phyloP scores from a whole-genome alignment of 179 eudicot species.

The Silene coronaria region DNA sequence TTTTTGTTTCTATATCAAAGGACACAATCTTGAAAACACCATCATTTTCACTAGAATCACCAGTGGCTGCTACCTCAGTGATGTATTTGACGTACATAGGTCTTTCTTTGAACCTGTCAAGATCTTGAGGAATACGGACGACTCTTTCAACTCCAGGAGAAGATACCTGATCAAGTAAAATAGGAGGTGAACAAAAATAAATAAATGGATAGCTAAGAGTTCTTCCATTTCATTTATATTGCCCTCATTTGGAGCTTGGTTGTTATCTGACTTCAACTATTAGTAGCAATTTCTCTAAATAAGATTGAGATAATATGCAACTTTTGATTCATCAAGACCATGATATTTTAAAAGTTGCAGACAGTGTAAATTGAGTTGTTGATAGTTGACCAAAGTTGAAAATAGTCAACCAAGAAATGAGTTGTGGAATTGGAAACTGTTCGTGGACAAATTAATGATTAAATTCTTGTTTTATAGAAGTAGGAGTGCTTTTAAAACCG shows the following conservation, averaged over 20 bases:
- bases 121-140: slow-evolving; percentile 66
- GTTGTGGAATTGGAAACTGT: not conserved
- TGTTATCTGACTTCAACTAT: not conserved
- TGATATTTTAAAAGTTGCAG: not conserved
- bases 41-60: slow-evolving; percentile 42
- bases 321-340: not conserved
- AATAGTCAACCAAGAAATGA: not conserved
- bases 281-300: not conserved
- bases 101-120: slow-evolving; percentile 74
- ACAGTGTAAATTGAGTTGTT: not conserved
- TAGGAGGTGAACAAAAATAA: not conserved
- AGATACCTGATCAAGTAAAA: slow-evolving; percentile 47
- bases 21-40: slow-evolving; percentile 72
- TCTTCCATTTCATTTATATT: not conserved
- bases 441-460: not conserved
- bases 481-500: not conserved
- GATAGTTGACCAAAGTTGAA: not conserved
- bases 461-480: not conserved
- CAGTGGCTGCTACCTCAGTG: slow-evolving; percentile 24
- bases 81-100: slow-evolving; percentile 64
- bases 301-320: not conserved
- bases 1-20: slow-evolving; percentile 43
- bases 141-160: slow-evolving; percentile 91
- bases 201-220: not conserved
- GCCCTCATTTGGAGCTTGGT: not conserved